Evolutionary conservation across 495 filamentous ascomycete genomes (phyloP).

Genomic region (Penicillium antarcticum): DNA sequence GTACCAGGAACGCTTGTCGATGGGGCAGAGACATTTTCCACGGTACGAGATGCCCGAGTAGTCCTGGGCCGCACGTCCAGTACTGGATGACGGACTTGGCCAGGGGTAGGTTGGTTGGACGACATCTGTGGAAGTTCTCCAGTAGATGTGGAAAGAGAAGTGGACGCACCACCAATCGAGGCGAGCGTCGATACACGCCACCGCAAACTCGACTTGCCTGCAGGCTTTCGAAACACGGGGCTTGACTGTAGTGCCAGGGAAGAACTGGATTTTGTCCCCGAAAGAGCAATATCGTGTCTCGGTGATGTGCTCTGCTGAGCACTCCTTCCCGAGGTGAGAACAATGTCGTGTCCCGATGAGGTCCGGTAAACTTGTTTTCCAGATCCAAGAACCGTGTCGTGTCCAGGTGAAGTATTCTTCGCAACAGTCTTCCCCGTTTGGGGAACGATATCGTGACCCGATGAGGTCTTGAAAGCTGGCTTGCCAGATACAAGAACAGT

Average conservation of each 20-base stretch:
- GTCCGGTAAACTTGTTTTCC: neutral
- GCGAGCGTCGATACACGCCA: neutral
- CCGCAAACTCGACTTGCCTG: slow-evolving; percentile 1
- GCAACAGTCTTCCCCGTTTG: neutral
- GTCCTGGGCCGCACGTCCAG: neutral
- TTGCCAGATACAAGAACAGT: neutral
- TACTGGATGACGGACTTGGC: neutral
- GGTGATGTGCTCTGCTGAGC: neutral
- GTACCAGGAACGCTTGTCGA: too few species aligned
- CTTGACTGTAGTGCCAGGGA: neutral
- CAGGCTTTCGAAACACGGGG: neutral
- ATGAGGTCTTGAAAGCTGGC: neutral
- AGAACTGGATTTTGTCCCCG: neutral
- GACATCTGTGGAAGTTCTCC: neutral
- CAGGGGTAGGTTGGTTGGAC: neutral
- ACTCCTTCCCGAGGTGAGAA: neutral
- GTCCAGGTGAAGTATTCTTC: neutral
- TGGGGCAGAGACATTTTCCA: neutral
- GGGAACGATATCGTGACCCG: neutral
- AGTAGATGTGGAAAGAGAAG: too few species aligned
- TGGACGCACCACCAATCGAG: neutral
- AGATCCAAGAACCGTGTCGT: neutral
- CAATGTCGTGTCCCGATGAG: neutral
- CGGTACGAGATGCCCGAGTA: neutral
- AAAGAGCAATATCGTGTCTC: neutral